Evolutionary conservation across 2,329 filamentous ascomycete species (phyloP), one percentile per base, ranked within the genome.

Genomic region (Neofusicoccum cordaticola): DNA sequence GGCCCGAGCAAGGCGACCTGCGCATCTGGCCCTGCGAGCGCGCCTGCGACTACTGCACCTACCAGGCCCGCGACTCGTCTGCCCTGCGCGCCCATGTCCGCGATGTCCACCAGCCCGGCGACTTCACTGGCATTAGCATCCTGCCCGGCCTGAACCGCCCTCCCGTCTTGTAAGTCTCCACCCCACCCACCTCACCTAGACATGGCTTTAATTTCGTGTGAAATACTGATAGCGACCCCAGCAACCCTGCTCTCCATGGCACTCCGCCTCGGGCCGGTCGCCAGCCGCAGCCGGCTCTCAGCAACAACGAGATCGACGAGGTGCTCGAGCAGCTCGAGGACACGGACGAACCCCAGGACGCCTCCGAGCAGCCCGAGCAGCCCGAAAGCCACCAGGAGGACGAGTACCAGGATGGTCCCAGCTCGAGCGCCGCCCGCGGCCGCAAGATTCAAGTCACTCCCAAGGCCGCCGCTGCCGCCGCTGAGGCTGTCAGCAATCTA

Each of bases 1-100:
- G 63, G 63, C 63, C 63, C 27, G 53, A 50, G n/a, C 19, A 44
- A 13, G 63, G 63, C 45, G 41, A 58, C 11, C 37, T 65, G 53
- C 53, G 56, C 44, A 47, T 65, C 53, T 65, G 63, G 63, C 63
- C 63, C 6, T 65, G 63, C 7, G 63, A 65, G 53, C 53, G 63
- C 35, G 56, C 47, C 35, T 65, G 63, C 53, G 63, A 50, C 27
- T 65, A 48, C 45, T 65, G 63, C 53, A 45, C 35, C 39, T 51
- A 22, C 39, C 47, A 50, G 27, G 63, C 50, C 37, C 63, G 63
- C 37, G 63, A 65, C 63, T 60, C 52, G 27, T 51, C 52, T 4
- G 27, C 37, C 3, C 63, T 65, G 5, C 44, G 63, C n/a, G 47
- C 53, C 12, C 63, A 65, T 22, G 56, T 65, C 19, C 63, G 63